Base-by-base conservation (phyloP, 768 basidiomycete genomes). In the Podaxis sp. region DNA sequence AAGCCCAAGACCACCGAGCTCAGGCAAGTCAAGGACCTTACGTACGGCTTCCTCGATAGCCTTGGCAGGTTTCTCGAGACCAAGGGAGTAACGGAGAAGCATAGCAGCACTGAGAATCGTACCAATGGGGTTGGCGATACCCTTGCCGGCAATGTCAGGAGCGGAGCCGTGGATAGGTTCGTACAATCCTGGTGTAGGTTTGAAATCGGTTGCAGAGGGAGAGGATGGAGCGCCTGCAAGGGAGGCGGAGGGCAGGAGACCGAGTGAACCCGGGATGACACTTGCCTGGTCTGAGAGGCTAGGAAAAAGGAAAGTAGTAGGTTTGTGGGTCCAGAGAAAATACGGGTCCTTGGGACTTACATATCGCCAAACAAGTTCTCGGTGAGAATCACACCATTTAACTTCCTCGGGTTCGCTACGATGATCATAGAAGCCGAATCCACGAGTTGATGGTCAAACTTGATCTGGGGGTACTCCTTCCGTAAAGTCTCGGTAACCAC, bases 311-410 rank as follows among this genome's bases (percentile, higher is more conserved):
- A 6, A 54, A 28, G 30, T 53, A 26, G 49, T 51, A 6, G 52
- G 13, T 46, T 42, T n/a, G 28, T 38, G 58, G 46, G 64, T 48
- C 54, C 58, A 62, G 51, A 33, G 53, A 46, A 57, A 52, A 62
- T 39, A 22, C n/a, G 55, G 64, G 36, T 6, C 19, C 7, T 58
- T 42, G 36, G 56, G 57, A 79, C 93, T 71, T 72, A 98, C 97
- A 98, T 98, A 75, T 98, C 96, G 52, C 96, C 96, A 66, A 98
- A 97, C 74, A 98, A 75, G 75, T 98, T 98, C 77, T 96, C 96
- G 0, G 95, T 99, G 61, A 99, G 76, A 67, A 99, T 83, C 52
- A 99, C 88, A 65, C 97, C 97, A 72, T 99, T 99, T 61, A 99
- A 81, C 75, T 95, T 96, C 68, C 82, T 85, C 7, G 97, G 97